Evolutionary conservation across 163 green algal genomes (phyloP).

Genomic region (Coccomyxa subellipsoidea): DNA sequence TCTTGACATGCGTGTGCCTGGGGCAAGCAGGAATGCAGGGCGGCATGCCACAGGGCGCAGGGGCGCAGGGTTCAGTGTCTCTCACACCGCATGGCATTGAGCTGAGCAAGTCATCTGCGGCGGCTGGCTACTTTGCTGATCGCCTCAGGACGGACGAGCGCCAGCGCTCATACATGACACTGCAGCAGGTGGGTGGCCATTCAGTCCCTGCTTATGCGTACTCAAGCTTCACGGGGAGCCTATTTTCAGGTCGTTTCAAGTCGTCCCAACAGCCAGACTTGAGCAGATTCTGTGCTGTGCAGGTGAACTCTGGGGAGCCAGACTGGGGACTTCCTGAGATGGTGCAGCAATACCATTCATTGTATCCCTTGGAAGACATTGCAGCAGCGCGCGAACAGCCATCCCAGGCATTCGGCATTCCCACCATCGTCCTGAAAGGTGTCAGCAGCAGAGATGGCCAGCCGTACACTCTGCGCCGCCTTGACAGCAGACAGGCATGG

Average conservation of each 20-base stretch:
- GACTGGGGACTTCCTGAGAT: slow-evolving; percentile 40
- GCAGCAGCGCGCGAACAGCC: slow-evolving; percentile 28
- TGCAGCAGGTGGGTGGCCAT: slow-evolving; percentile 37
- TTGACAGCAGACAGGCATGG: slow-evolving; percentile 69
- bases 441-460: slow-evolving; percentile 62
- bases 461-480: slow-evolving; percentile 67
- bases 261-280: not conserved
- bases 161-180: slow-evolving; percentile 56
- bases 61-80: not conserved
- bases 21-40: not conserved
- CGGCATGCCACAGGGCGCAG: slow-evolving; percentile 6
- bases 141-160: slow-evolving; percentile 64
- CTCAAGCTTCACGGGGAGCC: not conserved
- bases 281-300: not conserved
- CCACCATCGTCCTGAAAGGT: slow-evolving; percentile 69
- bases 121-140: slow-evolving; percentile 52
- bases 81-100: not conserved
- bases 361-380: slow-evolving; percentile 79
- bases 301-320: not conserved
- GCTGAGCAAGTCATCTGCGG: not conserved
- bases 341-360: slow-evolving; percentile 72
- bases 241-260: not conserved
- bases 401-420: slow-evolving; percentile 62
- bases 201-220: not conserved
- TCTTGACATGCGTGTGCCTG: not conserved